Conservation (phyloP, 805 yeast species). For the Candida loeiensis region DNA sequence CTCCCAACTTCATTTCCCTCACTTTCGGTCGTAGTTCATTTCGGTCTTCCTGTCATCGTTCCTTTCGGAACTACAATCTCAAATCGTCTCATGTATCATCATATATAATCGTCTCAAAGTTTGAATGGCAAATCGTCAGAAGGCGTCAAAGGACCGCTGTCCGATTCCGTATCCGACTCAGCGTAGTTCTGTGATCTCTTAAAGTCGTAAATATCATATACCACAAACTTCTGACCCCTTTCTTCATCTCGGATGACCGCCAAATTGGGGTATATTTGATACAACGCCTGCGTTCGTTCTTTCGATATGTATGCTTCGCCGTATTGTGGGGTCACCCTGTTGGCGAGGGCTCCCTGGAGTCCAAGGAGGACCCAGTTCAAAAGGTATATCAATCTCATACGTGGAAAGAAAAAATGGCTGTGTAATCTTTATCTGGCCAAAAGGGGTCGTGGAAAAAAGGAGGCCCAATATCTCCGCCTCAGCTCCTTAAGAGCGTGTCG, state of each 20-base stretch:
- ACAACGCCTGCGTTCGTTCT: conserved; percentile 6
- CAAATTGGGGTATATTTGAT: conserved; percentile 8
- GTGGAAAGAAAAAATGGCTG: background rate
- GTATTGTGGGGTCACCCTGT: conserved; percentile 3
- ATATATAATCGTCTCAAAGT: background rate
- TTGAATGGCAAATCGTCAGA: conserved; percentile 7
- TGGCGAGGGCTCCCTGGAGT: conserved; percentile 1
- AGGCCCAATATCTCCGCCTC: background rate
- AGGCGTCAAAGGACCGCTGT: conserved; percentile 9
- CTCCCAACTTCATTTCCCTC: too few relatives aligned
- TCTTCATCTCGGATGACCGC: conserved; percentile 7
- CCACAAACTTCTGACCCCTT: conserved; percentile 7
- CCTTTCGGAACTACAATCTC: too few relatives aligned
- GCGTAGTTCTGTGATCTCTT: conserved; percentile 7
- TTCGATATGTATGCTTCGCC: conserved; percentile 6
- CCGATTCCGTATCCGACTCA: conserved; percentile 9
- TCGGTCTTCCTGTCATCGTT: too few relatives aligned
- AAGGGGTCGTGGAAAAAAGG: background rate
- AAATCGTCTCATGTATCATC: too few relatives aligned
- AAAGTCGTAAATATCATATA: conserved; percentile 9
- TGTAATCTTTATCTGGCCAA: background rate
- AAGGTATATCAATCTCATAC: background rate
- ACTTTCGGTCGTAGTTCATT: too few relatives aligned
- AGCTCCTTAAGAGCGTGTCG: too few relatives aligned
- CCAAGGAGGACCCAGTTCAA: background rate